These are phyloP conservation scores for Diplocarpon mali DNA, from an alignment of 2,329 filamentous ascomycete species.

Conservation along the genomic window DNA sequence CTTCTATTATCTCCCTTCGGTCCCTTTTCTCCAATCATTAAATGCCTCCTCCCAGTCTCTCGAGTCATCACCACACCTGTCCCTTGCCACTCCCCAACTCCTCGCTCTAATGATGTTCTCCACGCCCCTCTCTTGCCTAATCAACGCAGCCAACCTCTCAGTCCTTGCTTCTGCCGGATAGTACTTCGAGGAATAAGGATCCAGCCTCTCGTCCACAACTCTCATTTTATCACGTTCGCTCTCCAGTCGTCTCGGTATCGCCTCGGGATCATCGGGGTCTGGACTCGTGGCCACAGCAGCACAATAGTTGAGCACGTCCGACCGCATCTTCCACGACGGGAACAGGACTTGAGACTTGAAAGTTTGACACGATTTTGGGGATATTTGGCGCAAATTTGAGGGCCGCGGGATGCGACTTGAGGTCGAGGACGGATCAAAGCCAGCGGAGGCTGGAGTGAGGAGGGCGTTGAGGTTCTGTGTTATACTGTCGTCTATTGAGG, in stretches of 20 bases:
- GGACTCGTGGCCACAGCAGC: slow-evolving; percentile 76
- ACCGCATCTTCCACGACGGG: slow-evolving; percentile 75
- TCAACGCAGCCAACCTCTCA: slow-evolving; percentile 61
- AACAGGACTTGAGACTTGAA: slow-evolving; percentile 78
- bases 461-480: slow-evolving; percentile 87
- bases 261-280: slow-evolving; percentile 77
- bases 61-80: slow-evolving; percentile 55
- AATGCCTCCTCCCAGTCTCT: slow-evolving; percentile 55
- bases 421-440: slow-evolving; percentile 75
- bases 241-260: slow-evolving; percentile 57
- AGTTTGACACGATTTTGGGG: slow-evolving; percentile 47
- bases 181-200: slow-evolving; percentile 82
- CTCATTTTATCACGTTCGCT: slow-evolving; percentile 58
- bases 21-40: slow-evolving; percentile 43
- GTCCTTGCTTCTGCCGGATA: slow-evolving; percentile 72
- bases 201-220: slow-evolving; percentile 75
- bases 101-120: slow-evolving; percentile 70
- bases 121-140: slow-evolving; percentile 65
- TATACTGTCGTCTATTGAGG: slow-evolving; percentile 85
- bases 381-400: slow-evolving; percentile 40
- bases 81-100: slow-evolving; percentile 69
- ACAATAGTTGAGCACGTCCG: slow-evolving; percentile 82
- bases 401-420: slow-evolving; percentile 46
- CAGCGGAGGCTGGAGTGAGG: slow-evolving; percentile 56
- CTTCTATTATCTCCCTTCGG: slow-evolving; percentile 3